Conservation (phyloP, 805 yeast genomes). For the Saturnispora galanensis region DNA sequence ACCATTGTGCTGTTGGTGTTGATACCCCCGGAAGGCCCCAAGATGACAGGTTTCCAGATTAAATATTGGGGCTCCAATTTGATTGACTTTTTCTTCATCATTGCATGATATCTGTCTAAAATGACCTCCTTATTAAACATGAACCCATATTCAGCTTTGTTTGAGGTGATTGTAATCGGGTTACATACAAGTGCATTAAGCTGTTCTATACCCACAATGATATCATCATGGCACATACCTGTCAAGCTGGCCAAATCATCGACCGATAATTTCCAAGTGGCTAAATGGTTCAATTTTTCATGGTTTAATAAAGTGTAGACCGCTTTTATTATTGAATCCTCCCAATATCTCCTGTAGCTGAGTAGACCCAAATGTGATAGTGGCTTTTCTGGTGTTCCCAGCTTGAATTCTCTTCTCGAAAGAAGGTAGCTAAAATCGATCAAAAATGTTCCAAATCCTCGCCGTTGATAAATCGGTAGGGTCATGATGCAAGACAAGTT, state of each 20-base stretch:
- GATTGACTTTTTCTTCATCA: conserved; percentile 47
- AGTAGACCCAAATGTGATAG: conserved; percentile 75
- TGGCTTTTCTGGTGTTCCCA: conserved; percentile 95
- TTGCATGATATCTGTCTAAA: conserved; percentile 32
- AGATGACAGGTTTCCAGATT: conserved; percentile 75
- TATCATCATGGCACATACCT: conserved; percentile 83
- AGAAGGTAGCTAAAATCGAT: conserved; percentile 84
- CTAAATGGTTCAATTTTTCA: conserved; percentile 2
- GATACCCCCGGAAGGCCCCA: conserved; percentile 81
- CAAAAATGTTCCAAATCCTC: conserved; percentile 81
- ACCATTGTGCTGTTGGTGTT: conserved; percentile 46
- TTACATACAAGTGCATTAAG: conserved; percentile 43
- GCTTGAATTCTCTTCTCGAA: conserved; percentile 61
- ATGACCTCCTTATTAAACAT: conserved; percentile 39
- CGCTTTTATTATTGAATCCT: conserved; percentile 45
- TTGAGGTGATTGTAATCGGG: conserved; percentile 26
- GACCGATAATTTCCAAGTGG: conserved; percentile 33
- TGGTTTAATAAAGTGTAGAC: conserved; percentile 20
- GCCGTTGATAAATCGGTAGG: conserved; percentile 75
- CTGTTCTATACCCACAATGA: conserved; percentile 76
- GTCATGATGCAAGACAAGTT: conserved; percentile 89
- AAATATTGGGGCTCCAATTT: conserved; percentile 43
- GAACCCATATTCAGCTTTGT: conserved; percentile 41
- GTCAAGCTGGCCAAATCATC: conserved; percentile 56
- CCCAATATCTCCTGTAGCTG: conserved; percentile 87